Evolutionary conservation across 352 stramenopile species (phyloP).

Genomic region (Globisporangium nagaii): DNA sequence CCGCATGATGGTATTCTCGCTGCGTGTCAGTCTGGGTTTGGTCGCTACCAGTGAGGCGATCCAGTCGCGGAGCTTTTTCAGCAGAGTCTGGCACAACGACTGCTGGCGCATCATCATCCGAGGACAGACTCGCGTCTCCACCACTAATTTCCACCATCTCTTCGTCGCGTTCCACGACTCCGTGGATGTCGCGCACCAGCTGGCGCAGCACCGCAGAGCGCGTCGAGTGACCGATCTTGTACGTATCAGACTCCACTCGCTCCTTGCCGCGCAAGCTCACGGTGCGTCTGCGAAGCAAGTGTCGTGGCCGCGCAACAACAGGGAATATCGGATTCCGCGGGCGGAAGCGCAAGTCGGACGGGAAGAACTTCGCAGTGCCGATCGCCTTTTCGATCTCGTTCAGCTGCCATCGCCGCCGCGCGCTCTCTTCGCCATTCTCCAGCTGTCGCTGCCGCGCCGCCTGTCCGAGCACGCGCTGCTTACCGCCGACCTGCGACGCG

Average conservation of each 20-base stretch:
- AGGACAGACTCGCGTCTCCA: neutral
- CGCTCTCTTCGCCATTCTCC: constrained; percentile 1
- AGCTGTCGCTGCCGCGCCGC: neutral
- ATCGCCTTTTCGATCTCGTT: constrained; percentile 62
- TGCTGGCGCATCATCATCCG: neutral
- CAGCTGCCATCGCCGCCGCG: constrained; percentile 38
- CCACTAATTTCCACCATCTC: constrained; percentile 2
- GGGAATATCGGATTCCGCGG: constrained; percentile 34
- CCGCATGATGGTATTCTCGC: neutral
- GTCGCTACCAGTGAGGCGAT: neutral
- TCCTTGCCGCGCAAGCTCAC: constrained; percentile 2
- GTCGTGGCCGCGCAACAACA: constrained; percentile 27
- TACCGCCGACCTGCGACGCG: constrained; percentile 64
- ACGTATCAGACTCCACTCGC: constrained; percentile 15
- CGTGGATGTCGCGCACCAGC: constrained; percentile 50
- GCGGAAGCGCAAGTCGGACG: constrained; percentile 24
- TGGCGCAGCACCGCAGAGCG: constrained; percentile 38
- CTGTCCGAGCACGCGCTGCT: constrained; percentile 17
- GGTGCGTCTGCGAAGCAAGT: constrained; percentile 30
- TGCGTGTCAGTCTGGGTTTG: constrained; percentile 3
- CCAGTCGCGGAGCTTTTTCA: neutral
- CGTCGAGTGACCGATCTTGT: constrained; percentile 31
- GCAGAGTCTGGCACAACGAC: neutral
- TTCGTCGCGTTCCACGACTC: constrained; percentile 24
- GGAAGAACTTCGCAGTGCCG: constrained; percentile 37